Evolutionary conservation across 1,284 basidiomycete species (phyloP).

Genomic region (Apiotrichum veenhuisii): DNA sequence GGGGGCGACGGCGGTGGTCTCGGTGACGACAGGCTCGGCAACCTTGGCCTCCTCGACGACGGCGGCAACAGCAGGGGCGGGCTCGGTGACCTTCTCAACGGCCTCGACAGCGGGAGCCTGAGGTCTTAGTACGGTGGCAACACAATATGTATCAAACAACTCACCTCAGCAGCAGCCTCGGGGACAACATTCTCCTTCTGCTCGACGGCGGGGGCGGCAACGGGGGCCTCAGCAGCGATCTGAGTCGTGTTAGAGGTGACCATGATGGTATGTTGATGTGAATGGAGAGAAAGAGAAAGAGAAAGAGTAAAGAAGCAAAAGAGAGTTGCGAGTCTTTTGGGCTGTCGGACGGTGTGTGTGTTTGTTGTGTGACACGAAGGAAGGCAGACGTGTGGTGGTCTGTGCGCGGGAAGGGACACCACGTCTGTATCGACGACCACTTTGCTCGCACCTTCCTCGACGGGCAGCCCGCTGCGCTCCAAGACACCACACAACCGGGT

Average conservation of each 20-base stretch:
- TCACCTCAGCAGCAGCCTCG: constrained; percentile 3
- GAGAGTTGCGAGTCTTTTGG: not conserved
- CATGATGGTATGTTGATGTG: not conserved
- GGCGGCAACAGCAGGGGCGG: not conserved
- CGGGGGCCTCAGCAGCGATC: constrained; percentile 56
- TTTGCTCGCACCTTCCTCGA: not conserved
- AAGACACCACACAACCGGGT: not conserved
- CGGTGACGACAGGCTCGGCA: constrained; percentile 2
- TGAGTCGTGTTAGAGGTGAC: constrained; percentile 39
- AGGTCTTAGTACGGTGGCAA: not conserved
- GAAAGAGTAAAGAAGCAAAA: constrained; percentile 3
- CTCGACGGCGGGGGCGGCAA: constrained; percentile 20
- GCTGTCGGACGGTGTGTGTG: not conserved
- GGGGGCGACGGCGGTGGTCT: constrained; percentile 4
- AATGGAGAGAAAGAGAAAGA: not conserved
- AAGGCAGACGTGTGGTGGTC: not conserved
- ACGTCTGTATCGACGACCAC: not conserved
- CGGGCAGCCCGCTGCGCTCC: not conserved
- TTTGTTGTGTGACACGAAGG: not conserved
- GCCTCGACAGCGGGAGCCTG: constrained; percentile 3
- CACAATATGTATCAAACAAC: not conserved
- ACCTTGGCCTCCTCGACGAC: not conserved
- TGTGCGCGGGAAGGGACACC: not conserved
- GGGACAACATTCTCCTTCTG: constrained; percentile 16
- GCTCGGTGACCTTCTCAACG: not conserved